A percentile compares a stretch with the other conserved stretches of the same genome.
Conservation (phyloP, 2,329 filamentous ascomycete genomes). For the Cladosporium sp. region DNA sequence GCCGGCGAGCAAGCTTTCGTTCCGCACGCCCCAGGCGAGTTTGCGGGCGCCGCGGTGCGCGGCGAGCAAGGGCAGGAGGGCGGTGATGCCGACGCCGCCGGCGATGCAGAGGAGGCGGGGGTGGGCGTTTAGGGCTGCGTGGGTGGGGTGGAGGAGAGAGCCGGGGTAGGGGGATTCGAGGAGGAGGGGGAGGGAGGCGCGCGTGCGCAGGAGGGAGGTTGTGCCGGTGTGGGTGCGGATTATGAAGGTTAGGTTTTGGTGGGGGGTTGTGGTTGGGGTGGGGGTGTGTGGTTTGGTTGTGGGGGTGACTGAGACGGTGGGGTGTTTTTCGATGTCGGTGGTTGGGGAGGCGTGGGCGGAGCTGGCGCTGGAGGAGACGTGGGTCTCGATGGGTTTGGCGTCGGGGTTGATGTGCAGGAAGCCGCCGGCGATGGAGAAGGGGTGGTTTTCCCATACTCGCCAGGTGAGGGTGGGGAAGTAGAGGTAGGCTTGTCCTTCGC, state of each 20-base stretch:
- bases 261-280: conserved; percentile 3
- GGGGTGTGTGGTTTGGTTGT: not conserved
- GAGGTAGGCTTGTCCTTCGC: conserved; percentile 38
- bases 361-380: conserved; percentile 4
- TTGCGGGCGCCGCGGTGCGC: conserved; percentile 31
- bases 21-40: conserved; percentile 33
- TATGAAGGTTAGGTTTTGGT: conserved; percentile 31
- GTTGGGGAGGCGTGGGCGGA: not conserved
- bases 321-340: conserved; percentile 5
- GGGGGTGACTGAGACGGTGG: not conserved
- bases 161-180: conserved; percentile 37
- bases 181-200: conserved; percentile 27
- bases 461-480: conserved; percentile 45
- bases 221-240: conserved; percentile 33
- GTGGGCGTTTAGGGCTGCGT: conserved; percentile 17
- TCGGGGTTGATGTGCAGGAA: conserved; percentile 20
- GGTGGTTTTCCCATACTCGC: conserved; percentile 48
- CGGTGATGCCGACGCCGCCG: conserved; percentile 47
- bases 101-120: conserved; percentile 38
- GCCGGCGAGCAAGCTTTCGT: conserved; percentile 22
- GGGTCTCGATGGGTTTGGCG: not conserved
- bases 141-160: not conserved
- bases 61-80: conserved; percentile 32
- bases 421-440: conserved; percentile 41
- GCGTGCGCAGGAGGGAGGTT: conserved; percentile 28